Evolutionary conservation across 2,329 filamentous ascomycete genomes (phyloP), one percentile per base, ranked within the genome.

Genomic region (Trichoderma guizhouense): DNA sequence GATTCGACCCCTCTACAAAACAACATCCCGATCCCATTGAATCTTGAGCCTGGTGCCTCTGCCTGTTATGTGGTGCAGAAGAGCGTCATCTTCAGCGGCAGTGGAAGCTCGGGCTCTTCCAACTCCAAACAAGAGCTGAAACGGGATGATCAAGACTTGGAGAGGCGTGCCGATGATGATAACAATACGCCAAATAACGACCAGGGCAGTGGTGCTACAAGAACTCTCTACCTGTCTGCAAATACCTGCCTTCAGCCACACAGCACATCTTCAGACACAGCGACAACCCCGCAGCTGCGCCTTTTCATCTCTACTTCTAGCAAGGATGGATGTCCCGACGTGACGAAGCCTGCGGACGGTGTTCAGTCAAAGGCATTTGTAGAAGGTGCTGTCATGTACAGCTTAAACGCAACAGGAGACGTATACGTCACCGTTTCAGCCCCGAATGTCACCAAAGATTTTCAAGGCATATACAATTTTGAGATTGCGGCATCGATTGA

Each of bases 401-500:
- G 86, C 28, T 73, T 93, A 24, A 87, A 89, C 60, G 86, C 90
- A 1, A 87, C 87, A 1, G 86, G 85, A 12, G 89, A 93, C 77
- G 85, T 98, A 5, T 97, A 92, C 77, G 87, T 99, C 73, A 90
- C 91, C 3, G 86, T 99, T 5, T 85, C 87, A 26, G 94, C 94
- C 0, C 91, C 92, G 0, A 88, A 89, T 47, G 83, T 91, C 11
- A 86, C 90, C 0, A 77, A 81, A 0, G 84, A 85, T 15, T 92
- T 91, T 73, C 81, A 84, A 0, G 92, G 91, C 2, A 84, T 84
- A 5, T 99, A 94, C 85, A 92, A 91, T 72, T 95, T 95, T 76
- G 87, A 97, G 76, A 83, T 99, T 26, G 94, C 93, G 1, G 92
- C 89, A 6, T 98, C 95, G 1, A 90, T 91, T n/a, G 92, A 97